Evolutionary conservation across 129 eudicot species (phyloP).

Genomic region (Arctium minus): DNA sequence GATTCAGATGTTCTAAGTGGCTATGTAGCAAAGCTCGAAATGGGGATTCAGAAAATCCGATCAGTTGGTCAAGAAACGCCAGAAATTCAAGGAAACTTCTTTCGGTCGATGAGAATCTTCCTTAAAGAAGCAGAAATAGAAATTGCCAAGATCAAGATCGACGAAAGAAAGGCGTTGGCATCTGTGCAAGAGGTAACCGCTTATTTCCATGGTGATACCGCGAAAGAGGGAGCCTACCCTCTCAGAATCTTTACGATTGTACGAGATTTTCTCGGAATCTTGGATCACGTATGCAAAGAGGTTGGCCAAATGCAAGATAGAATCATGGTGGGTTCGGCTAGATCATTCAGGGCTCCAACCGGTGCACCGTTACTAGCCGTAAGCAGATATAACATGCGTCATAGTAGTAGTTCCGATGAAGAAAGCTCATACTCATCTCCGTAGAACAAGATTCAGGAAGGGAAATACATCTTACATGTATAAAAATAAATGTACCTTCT

Average conservation of each 20-base stretch:
- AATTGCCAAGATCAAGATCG: conserved; percentile 53
- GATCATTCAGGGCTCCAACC: conserved; percentile 71
- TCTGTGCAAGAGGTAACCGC: conserved; percentile 81
- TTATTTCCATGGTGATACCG: conserved; percentile 89
- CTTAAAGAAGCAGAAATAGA: conserved; percentile 68
- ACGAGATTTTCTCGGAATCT: conserved; percentile 65
- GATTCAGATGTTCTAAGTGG: conserved; percentile 78
- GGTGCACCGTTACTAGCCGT: conserved; percentile 66
- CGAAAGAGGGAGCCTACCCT: conserved; percentile 88
- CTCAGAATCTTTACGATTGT: conserved; percentile 76
- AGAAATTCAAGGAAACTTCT: conserved; percentile 54
- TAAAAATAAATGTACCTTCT: conserved; percentile 24
- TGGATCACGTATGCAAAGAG: conserved; percentile 92
- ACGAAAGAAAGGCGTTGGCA: conserved; percentile 59
- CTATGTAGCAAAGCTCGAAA: conserved; percentile 71
- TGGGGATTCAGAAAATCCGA: conserved; percentile 75
- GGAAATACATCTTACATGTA: conserved; percentile 17
- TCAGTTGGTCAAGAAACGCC: conserved; percentile 48
- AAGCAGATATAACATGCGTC: conserved; percentile 50
- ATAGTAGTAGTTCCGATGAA: conserved; percentile 58
- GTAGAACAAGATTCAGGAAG: conserved; percentile 17
- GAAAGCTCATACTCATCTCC: conserved; percentile 63
- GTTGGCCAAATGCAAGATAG: conserved; percentile 86
- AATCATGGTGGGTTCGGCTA: conserved; percentile 78
- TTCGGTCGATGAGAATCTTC: conserved; percentile 58